A percentile compares a stretch with the other conserved stretches of the same genome.
phyloP scores from a whole-genome alignment of 2,329 filamentous ascomycete species.

The Microcera coccophila region DNA sequence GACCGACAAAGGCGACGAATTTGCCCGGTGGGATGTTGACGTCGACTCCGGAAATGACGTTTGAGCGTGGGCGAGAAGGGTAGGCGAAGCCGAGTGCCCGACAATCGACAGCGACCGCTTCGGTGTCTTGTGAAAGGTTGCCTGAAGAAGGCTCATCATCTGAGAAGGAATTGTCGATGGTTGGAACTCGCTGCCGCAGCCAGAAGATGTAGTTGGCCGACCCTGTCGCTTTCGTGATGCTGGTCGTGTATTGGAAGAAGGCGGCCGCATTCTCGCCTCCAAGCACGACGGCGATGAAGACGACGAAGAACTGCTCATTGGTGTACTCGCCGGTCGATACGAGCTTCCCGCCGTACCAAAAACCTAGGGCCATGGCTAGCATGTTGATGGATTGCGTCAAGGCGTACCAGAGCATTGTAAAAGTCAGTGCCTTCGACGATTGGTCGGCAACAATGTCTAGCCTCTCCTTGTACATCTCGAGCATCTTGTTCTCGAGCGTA shows the following conservation, averaged over 20 bases:
- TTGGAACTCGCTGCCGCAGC: slow-evolving; percentile 24
- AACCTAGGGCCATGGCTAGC: slow-evolving; percentile 32
- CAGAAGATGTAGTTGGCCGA: slow-evolving; percentile 44
- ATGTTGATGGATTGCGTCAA: slow-evolving; percentile 28
- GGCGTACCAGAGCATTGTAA: slow-evolving; percentile 13
- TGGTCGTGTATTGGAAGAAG: slow-evolving; percentile 37
- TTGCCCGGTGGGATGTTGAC: slow-evolving; percentile 42
- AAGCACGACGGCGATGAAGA: slow-evolving; percentile 41
- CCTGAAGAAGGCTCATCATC: neutral
- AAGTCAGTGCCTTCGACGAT: slow-evolving; percentile 8
- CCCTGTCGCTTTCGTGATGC: slow-evolving; percentile 43
- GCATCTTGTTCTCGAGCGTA: slow-evolving; percentile 33
- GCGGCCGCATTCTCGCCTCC: slow-evolving; percentile 29
- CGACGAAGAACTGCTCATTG: slow-evolving; percentile 38
- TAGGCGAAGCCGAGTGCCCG: slow-evolving; percentile 54
- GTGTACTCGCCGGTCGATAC: slow-evolving; percentile 34
- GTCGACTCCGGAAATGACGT: slow-evolving; percentile 38
- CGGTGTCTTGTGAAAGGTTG: neutral
- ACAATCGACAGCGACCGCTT: neutral
- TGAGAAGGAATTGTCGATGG: neutral
- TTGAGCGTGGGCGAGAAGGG: slow-evolving; percentile 37
- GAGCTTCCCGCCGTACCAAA: slow-evolving; percentile 31
- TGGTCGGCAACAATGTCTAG: slow-evolving; percentile 25
- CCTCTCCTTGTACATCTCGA: slow-evolving; percentile 31
- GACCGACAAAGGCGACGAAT: slow-evolving; percentile 54